phyloP scores from a whole-genome alignment of 2,329 filamentous ascomycete genomes.

The Cadophora gregata region DNA sequence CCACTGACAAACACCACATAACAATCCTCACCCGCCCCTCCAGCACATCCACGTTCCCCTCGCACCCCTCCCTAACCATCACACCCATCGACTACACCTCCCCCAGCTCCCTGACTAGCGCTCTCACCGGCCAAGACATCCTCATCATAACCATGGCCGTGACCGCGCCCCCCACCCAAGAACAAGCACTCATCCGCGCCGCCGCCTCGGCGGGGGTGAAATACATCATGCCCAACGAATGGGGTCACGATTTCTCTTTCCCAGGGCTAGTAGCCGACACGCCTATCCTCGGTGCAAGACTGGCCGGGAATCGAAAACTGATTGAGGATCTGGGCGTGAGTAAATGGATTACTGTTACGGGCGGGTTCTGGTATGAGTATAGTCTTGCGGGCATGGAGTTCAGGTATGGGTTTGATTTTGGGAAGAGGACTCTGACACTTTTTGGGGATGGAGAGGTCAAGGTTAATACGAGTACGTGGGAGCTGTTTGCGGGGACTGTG shows the following conservation, averaged over 20 bases:
- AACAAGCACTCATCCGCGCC: constrained; percentile 58
- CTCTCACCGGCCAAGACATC: constrained; percentile 60
- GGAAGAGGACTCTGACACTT: constrained; percentile 50
- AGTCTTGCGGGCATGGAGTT: constrained; percentile 47
- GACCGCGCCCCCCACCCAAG: constrained; percentile 51
- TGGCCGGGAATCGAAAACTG: constrained; percentile 35
- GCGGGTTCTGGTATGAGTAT: constrained; percentile 62
- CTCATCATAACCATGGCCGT: constrained; percentile 60
- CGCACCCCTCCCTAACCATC: constrained; percentile 45
- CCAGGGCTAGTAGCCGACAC: constrained; percentile 40
- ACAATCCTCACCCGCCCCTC: constrained; percentile 56
- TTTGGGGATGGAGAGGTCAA: constrained; percentile 58
- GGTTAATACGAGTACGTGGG: constrained; percentile 54
- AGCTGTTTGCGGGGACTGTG: constrained; percentile 43
- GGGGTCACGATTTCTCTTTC: constrained; percentile 39
- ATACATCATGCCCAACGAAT: constrained; percentile 62
- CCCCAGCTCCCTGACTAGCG: constrained; percentile 51
- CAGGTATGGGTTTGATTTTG: constrained; percentile 57
- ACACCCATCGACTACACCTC: constrained; percentile 53
- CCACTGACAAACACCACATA: constrained; percentile 52
- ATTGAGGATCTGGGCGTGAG: constrained; percentile 48
- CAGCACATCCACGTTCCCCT: constrained; percentile 47
- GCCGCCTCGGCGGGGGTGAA: constrained; percentile 60
- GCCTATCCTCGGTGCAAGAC: constrained; percentile 21
- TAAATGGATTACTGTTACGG: constrained; percentile 48